phyloP scores from a whole-genome alignment of 257 asterid species.

The Thymus mandschuricus region DNA sequence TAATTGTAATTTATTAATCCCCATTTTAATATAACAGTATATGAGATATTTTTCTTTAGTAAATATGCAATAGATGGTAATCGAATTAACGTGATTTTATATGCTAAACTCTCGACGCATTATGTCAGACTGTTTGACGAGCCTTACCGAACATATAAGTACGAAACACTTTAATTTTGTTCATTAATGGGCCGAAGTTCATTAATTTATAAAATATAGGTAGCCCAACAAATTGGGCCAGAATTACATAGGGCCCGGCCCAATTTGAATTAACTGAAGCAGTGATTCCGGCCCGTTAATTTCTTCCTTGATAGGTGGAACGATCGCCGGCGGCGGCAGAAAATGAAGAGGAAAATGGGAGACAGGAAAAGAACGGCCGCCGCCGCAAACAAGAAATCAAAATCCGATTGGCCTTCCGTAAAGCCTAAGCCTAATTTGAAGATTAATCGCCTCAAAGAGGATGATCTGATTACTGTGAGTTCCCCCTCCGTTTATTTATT shows the following conservation, averaged over 20 bases:
- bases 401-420: constrained; percentile 59
- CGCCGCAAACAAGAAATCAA: constrained; percentile 46
- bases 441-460: constrained; percentile 56
- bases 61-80: too few species aligned
- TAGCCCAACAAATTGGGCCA: background rate
- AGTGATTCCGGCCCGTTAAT: constrained; percentile 20
- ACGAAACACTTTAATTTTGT: too few species aligned
- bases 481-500: constrained; percentile 5
- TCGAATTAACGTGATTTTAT: too few species aligned
- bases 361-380: constrained; percentile 44
- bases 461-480: constrained; percentile 61
- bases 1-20: background rate
- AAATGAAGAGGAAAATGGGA: constrained; percentile 58
- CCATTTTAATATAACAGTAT: background rate
- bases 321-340: background rate
- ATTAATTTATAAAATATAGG: background rate
- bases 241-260: background rate
- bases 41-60: background rate
- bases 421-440: constrained; percentile 60
- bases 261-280: background rate
- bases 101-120: too few species aligned
- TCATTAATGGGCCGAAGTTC: background rate
- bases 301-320: constrained; percentile 18
- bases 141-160: too few species aligned
- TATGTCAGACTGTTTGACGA: too few species aligned